Conservation (phyloP, 2,329 filamentous ascomycete species). For the Aspergillus fructus region DNA sequence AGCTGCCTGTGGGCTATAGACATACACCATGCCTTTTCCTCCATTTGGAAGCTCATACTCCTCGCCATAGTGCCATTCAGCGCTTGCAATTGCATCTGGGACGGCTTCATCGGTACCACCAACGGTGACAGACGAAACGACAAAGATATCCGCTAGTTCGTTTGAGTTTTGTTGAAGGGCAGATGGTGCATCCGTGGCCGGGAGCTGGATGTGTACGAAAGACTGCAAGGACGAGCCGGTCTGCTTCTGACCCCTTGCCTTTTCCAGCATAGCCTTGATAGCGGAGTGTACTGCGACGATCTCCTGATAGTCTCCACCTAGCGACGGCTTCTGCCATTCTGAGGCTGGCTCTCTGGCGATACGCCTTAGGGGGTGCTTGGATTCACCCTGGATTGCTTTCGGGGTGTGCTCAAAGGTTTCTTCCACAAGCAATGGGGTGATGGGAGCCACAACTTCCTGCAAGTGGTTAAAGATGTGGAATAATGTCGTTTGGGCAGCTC, state of each 20-base stretch:
- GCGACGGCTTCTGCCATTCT: slow-evolving; percentile 43
- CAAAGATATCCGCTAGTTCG: slow-evolving; percentile 65
- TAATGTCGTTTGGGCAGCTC: slow-evolving; percentile 57
- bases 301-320: slow-evolving; percentile 47
- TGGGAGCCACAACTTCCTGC: slow-evolving; percentile 74
- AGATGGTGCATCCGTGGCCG: slow-evolving; percentile 17
- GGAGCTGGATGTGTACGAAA: slow-evolving; percentile 54
- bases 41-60: slow-evolving; percentile 40
- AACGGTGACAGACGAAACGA: slow-evolving; percentile 64
- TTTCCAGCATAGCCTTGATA: slow-evolving; percentile 74
- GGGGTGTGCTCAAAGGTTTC: slow-evolving; percentile 83
- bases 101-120: slow-evolving; percentile 35
- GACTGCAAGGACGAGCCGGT: slow-evolving; percentile 81
- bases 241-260: slow-evolving; percentile 67
- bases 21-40: slow-evolving; percentile 35
- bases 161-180: slow-evolving; percentile 31
- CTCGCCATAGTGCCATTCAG: slow-evolving; percentile 44
- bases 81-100: slow-evolving; percentile 27
- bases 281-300: slow-evolving; percentile 57
- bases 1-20: slow-evolving; percentile 50
- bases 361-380: slow-evolving; percentile 46
- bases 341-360: slow-evolving; percentile 29
- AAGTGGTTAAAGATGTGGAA: slow-evolving; percentile 68
- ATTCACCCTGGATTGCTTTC: slow-evolving; percentile 56
- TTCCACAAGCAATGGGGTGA: slow-evolving; percentile 80